A percentile compares a stretch with the other conserved stretches of the same genome.
Evolutionary conservation across 805 yeast species (phyloP).

Genomic region (Priceomyces medius): DNA sequence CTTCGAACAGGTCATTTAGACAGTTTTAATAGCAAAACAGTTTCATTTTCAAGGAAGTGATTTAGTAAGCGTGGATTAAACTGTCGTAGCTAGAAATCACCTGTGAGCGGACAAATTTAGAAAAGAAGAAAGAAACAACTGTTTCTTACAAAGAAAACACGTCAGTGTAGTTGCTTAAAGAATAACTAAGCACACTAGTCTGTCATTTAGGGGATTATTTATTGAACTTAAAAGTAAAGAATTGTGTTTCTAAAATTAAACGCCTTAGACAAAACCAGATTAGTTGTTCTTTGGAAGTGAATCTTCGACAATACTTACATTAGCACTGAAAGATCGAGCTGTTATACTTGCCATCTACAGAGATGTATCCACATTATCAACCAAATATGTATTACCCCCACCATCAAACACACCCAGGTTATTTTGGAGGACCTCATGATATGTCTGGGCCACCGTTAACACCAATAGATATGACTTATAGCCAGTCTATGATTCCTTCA

Average conservation of each 20-base stretch:
- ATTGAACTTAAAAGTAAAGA: not conserved
- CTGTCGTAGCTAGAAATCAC: not conserved
- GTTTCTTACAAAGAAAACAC: not conserved
- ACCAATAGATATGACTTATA: constrained; percentile 60
- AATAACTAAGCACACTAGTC: too few relatives aligned
- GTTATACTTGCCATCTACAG: too few relatives aligned
- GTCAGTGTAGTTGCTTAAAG: not conserved
- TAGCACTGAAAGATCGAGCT: too few relatives aligned
- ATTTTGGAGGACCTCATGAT: not conserved
- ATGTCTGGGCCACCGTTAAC: constrained; percentile 23
- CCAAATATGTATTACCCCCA: constrained; percentile 6
- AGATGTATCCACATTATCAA: constrained; percentile 5
- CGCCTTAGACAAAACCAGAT: not conserved
- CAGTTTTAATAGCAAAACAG: not conserved
- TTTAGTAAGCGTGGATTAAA: not conserved
- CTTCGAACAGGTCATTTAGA: not conserved
- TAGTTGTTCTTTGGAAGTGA: not conserved
- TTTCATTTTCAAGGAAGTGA: not conserved
- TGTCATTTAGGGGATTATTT: not conserved
- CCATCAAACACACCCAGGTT: constrained; percentile 3
- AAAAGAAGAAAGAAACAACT: not conserved
- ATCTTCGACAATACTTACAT: too few relatives aligned
- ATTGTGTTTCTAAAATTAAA: not conserved
- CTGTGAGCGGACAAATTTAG: not conserved
- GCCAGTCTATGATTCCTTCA: constrained; percentile 61